A percentile compares a stretch with the other conserved stretches of the same genome.
phyloP scores from a whole-genome alignment of 169 alveolate genomes.

The Pseudocohnilembus persalinus region DNA sequence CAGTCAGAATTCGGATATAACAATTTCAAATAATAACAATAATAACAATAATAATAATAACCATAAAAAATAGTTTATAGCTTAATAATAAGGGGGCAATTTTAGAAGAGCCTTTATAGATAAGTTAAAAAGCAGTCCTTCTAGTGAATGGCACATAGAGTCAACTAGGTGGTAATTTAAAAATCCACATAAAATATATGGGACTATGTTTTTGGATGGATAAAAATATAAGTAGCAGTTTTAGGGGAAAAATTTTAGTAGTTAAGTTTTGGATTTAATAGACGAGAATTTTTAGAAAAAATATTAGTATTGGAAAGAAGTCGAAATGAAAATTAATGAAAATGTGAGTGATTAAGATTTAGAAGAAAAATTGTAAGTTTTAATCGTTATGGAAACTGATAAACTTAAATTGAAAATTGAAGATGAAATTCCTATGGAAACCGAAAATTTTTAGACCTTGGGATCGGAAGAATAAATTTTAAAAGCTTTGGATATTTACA shows the following conservation, averaged over 20 bases:
- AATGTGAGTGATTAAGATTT: neutral
- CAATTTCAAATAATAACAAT: neutral
- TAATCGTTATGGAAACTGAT: neutral
- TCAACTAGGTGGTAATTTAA: neutral
- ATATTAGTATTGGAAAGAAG: neutral
- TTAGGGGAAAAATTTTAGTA: neutral
- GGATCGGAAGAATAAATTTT: neutral
- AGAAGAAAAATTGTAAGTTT: neutral
- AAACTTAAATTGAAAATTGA: neutral
- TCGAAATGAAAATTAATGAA: neutral
- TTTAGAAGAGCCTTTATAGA: neutral
- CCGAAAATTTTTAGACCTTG: neutral
- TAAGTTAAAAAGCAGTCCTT: neutral
- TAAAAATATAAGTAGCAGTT: neutral
- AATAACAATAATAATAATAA: neutral
- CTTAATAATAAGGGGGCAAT: neutral
- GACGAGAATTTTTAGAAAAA: neutral
- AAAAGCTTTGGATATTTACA: neutral
- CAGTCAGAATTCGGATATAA: too few relatives aligned
- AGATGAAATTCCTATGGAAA: neutral
- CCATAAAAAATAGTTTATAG: neutral
- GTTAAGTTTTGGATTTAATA: neutral
- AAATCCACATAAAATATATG: neutral
- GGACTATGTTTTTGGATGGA: neutral
- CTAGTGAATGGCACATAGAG: neutral